Conservation (phyloP, 768 basidiomycete genomes). For the Auricularia cornea region DNA sequence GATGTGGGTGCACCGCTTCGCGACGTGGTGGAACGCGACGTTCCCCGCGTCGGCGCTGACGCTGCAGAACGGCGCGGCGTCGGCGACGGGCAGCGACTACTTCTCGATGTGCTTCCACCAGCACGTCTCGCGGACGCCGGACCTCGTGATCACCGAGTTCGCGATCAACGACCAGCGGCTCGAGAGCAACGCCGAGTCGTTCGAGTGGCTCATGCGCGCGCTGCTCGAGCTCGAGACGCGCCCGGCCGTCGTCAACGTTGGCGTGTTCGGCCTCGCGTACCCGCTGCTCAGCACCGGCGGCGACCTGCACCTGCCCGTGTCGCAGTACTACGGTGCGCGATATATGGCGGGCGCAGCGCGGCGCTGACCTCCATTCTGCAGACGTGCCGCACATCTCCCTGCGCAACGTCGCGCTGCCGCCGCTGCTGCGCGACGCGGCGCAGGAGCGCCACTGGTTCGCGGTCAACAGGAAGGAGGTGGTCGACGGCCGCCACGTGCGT, state of each 20-base stretch:
- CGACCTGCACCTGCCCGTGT: constrained; percentile 7
- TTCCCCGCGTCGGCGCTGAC: too few species aligned
- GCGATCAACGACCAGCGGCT: constrained; percentile 8
- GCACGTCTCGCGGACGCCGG: constrained; percentile 1
- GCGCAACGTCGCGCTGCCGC: constrained; percentile 9
- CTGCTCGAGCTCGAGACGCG: constrained; percentile 5
- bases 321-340: constrained; percentile 6
- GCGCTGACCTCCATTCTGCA: background rate
- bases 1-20: too few species aligned
- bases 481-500: constrained; percentile 9
- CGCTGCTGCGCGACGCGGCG: constrained; percentile 1
- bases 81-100: too few species aligned
- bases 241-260: constrained; percentile 8
- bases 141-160: constrained; percentile 8
- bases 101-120: constrained; percentile 8
- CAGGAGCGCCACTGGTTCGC: constrained; percentile 7
- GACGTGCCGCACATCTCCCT: constrained; percentile 6
- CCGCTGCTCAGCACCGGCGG: constrained; percentile 7
- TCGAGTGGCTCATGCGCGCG: constrained; percentile 8
- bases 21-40: too few species aligned
- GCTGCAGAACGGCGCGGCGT: too few species aligned
- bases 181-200: constrained; percentile 5
- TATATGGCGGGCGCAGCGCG: too few species aligned
- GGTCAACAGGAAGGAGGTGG: background rate
- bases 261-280: constrained; percentile 7